These are phyloP conservation scores for Colletotrichum sansevieriae DNA, from an alignment of 2,329 filamentous ascomycete species.

Conservation along the genomic window DNA sequence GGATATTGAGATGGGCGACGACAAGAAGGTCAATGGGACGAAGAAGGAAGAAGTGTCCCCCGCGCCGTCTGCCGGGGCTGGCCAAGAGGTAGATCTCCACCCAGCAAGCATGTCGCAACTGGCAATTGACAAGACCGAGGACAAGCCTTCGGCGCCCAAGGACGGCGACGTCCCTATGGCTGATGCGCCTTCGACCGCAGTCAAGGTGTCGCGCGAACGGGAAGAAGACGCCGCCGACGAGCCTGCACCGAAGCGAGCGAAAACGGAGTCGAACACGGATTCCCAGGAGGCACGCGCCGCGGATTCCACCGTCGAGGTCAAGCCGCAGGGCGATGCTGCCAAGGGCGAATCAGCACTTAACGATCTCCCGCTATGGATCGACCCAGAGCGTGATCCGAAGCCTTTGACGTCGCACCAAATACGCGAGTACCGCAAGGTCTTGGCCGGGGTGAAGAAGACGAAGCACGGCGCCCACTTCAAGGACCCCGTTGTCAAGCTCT, in stretches of 20 bases:
- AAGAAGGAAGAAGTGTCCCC: constrained; percentile 30
- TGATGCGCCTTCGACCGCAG: constrained; percentile 62
- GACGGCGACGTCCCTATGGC: constrained; percentile 63
- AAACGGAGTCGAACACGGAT: constrained; percentile 71
- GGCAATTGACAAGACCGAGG: constrained; percentile 52
- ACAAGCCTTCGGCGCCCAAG: constrained; percentile 38
- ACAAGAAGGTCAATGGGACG: constrained; percentile 26
- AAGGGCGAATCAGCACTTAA: constrained; percentile 44
- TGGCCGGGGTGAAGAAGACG: constrained; percentile 87
- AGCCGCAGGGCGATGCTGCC: constrained; percentile 46
- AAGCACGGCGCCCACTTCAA: constrained; percentile 83
- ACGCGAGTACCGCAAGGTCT: constrained; percentile 72
- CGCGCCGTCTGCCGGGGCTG: constrained; percentile 34
- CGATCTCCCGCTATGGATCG: constrained; percentile 55
- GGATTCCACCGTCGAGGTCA: constrained; percentile 47
- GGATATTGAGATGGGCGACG: constrained; percentile 40
- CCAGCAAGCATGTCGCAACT: constrained; percentile 55
- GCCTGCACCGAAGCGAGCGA: constrained; percentile 84
- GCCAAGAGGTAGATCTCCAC: constrained; percentile 52
- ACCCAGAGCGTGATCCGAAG: constrained; percentile 58
- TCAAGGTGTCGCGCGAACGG: constrained; percentile 79
- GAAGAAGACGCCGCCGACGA: constrained; percentile 78
- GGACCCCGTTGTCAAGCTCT: constrained; percentile 81
- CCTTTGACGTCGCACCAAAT: constrained; percentile 71
- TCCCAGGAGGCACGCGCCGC: constrained; percentile 44